phyloP scores from a whole-genome alignment of 2,329 filamentous ascomycete genomes.

The Sclerotinia trifoliorum region DNA sequence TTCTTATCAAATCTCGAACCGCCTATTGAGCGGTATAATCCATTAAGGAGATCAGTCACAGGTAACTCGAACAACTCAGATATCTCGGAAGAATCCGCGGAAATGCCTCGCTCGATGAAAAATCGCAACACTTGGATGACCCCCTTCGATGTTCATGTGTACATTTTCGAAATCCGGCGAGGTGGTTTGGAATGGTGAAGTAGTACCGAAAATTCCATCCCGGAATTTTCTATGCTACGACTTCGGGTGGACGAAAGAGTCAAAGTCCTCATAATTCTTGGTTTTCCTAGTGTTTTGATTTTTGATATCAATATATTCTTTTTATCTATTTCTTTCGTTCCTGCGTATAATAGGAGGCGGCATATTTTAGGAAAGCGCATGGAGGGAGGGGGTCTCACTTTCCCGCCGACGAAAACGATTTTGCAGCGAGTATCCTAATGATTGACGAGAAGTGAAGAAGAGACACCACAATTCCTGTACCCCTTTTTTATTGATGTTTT shows the following conservation, averaged over 20 bases:
- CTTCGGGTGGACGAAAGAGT: background rate
- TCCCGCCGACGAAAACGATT: too few species aligned
- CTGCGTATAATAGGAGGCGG: background rate
- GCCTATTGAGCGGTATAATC: background rate
- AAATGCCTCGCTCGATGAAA: background rate
- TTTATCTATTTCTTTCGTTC: background rate
- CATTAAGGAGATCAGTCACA: background rate
- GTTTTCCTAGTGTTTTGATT: background rate
- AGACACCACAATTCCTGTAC: too few species aligned
- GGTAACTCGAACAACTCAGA: background rate
- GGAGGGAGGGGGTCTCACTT: too few species aligned
- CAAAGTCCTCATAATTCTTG: background rate
- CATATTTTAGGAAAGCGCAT: background rate
- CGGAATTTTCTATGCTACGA: background rate
- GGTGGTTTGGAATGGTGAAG: background rate
- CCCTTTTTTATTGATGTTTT: too few species aligned
- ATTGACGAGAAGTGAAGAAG: too few species aligned
- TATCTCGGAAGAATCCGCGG: background rate
- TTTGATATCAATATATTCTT: background rate
- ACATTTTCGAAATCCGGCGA: background rate
- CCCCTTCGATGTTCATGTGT: background rate
- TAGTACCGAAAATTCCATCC: background rate
- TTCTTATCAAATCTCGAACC: background rate
- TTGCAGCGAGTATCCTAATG: too few species aligned
- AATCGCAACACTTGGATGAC: background rate